Base-by-base conservation (phyloP, 257 asterid species). In the Anisodus tanguticus region DNA sequence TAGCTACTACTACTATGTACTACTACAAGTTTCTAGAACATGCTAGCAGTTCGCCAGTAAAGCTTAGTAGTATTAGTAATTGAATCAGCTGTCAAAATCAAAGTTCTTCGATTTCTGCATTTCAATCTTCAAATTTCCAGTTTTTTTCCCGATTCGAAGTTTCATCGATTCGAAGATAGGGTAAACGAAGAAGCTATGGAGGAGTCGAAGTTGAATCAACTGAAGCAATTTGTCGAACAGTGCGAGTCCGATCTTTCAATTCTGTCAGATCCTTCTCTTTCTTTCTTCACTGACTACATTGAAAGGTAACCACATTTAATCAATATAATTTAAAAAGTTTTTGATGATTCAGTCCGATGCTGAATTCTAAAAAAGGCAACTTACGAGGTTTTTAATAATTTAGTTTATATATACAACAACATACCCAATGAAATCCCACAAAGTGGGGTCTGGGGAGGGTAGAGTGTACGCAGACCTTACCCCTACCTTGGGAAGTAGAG, bases 231-330 rank as follows among this genome's bases (percentile, higher is more conserved):
- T 90, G 47, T 96, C 16, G 90, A 90, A 37, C 88, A 70, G 86
- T 96, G 98, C 93, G 87, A 90, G 85, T 80, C 91, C 68, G 62
- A 93, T 60, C 99, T 98, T 10, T 88, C 95, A 54, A 9, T 92
- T 77, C 95, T 96, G 83, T 62, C 86, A 64, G 94, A 96, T 86
- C 98, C 99, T 3, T 91, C 97, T 5, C 97, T 94, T 81, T 84
- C 93, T 47, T 96, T 96, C 83, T 94, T 96, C 45, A 41, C 45
- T 41, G 92, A 92, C 1, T 97, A 92, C 91, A 85, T 97, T 82
- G 93, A 97, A 82, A 93, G 97, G 98, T 96, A 31, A 72, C 2
- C 5, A 1, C 10, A 12, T 17, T 41, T 83, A 41, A 6, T 66
- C n/a, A 12, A n/a, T 55, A 55, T 55, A 12, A 2, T 13, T 13